phyloP scores from a whole-genome alignment of 1,284 basidiomycete species.

The Leccinum pallidistipes region DNA sequence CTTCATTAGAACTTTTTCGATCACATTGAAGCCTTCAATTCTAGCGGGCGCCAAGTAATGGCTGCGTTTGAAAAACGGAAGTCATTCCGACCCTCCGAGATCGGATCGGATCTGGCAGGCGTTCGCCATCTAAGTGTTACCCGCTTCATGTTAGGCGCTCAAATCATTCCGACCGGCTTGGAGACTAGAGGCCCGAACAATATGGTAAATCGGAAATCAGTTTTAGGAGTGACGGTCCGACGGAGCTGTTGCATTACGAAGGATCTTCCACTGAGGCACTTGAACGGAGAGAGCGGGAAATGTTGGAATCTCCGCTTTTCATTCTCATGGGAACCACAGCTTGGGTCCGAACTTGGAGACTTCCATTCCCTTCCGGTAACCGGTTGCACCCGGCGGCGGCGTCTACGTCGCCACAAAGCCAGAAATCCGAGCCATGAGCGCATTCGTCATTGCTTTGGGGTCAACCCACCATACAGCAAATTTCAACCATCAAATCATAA shows the following conservation, averaged over 20 bases:
- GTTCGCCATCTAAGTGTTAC: background rate
- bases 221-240: background rate
- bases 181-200: background rate
- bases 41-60: constrained; percentile 1
- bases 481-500: background rate
- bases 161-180: background rate
- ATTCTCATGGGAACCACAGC: background rate
- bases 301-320: constrained; percentile 10
- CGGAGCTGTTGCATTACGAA: background rate
- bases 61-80: constrained; percentile 1
- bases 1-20: constrained; percentile 2
- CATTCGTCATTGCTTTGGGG: background rate
- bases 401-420: background rate
- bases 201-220: background rate
- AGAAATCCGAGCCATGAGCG: background rate
- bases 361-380: background rate
- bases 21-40: background rate
- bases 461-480: background rate
- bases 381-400: background rate
- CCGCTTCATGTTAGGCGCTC: background rate
- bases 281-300: background rate
- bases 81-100: background rate
- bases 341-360: background rate
- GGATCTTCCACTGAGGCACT: background rate
- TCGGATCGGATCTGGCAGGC: background rate